A percentile compares a stretch with the other conserved stretches of the same genome.
phyloP scores from a whole-genome alignment of 768 basidiomycete genomes.

The Podaxis sp. region DNA sequence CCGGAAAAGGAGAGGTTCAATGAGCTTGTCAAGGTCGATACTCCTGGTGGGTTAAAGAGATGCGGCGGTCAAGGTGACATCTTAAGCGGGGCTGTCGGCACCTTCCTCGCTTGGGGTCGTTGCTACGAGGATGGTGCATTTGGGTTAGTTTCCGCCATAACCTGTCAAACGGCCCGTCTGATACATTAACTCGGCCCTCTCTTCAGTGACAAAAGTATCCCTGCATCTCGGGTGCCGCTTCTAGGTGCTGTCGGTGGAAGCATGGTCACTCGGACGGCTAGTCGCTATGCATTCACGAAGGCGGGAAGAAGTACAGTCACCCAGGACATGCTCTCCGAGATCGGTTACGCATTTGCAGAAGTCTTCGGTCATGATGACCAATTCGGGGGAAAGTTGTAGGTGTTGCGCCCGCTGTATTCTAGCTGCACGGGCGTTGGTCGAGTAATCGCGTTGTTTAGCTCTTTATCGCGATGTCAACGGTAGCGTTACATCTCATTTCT shows the following conservation, averaged over 20 bases:
- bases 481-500: not conserved
- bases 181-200: not conserved
- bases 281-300: constrained; percentile 70
- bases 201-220: constrained; percentile 49
- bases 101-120: constrained; percentile 93
- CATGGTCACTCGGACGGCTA: constrained; percentile 84
- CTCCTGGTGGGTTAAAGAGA: constrained; percentile 81
- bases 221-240: constrained; percentile 70
- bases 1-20: constrained; percentile 50
- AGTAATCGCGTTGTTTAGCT: not conserved
- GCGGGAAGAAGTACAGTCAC: constrained; percentile 82
- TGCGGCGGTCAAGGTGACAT: constrained; percentile 98
- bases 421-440: not conserved
- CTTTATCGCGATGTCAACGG: not conserved
- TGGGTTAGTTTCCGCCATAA: constrained; percentile 46
- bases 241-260: constrained; percentile 85
- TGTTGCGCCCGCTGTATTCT: not conserved
- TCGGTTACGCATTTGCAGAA: constrained; percentile 69
- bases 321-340: constrained; percentile 67
- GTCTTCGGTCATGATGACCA: constrained; percentile 56
- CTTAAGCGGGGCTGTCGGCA: constrained; percentile 81
- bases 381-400: constrained; percentile 36
- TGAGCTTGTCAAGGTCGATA: constrained; percentile 65
- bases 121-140: constrained; percentile 86
- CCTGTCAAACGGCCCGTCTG: not conserved